These are phyloP conservation scores for Erigeron canadensis DNA, from an alignment of 129 eudicot species.

Conservation along the genomic window DNA sequence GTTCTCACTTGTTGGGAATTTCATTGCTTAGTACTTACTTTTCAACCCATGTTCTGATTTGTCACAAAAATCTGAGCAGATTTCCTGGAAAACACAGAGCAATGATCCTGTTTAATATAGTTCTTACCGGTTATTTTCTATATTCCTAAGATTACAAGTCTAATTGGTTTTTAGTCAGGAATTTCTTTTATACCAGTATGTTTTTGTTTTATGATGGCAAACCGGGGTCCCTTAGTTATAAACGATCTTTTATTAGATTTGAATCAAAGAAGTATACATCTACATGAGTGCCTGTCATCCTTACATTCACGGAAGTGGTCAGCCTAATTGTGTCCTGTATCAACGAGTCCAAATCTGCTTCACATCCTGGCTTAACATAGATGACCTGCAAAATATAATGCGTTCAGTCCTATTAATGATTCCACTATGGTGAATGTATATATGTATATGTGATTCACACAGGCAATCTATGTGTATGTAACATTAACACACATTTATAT, in stretches of 20 bases:
- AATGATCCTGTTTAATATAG: slow-evolving; percentile 14
- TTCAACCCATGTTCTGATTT: slow-evolving; percentile 62
- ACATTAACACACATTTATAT: background rate
- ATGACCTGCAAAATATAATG: slow-evolving; percentile 56
- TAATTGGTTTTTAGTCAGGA: background rate
- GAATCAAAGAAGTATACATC: background rate
- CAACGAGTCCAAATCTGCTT: slow-evolving; percentile 81
- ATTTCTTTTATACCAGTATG: slow-evolving; percentile 6
- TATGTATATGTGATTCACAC: too few relatives aligned
- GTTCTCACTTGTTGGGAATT: background rate
- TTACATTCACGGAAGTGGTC: slow-evolving; percentile 67
- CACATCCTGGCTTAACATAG: slow-evolving; percentile 84
- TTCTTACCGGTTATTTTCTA: slow-evolving; percentile 13
- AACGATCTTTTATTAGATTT: slow-evolving; percentile 5
- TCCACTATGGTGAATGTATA: background rate
- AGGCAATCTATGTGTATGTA: background rate
- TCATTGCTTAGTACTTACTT: slow-evolving; percentile 44
- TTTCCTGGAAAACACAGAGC: slow-evolving; percentile 57
- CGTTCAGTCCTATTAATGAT: slow-evolving; percentile 2
- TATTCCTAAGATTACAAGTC: background rate
- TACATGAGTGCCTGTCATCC: slow-evolving; percentile 8
- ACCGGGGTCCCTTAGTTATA: slow-evolving; percentile 6
- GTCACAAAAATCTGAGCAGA: slow-evolving; percentile 79
- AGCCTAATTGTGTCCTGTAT: slow-evolving; percentile 80
- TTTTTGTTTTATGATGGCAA: background rate